Evolutionary conservation across 2,329 filamentous ascomycete species (phyloP), one percentile per base, ranked within the genome.

Genomic region (Aspergillus brasiliensis): DNA sequence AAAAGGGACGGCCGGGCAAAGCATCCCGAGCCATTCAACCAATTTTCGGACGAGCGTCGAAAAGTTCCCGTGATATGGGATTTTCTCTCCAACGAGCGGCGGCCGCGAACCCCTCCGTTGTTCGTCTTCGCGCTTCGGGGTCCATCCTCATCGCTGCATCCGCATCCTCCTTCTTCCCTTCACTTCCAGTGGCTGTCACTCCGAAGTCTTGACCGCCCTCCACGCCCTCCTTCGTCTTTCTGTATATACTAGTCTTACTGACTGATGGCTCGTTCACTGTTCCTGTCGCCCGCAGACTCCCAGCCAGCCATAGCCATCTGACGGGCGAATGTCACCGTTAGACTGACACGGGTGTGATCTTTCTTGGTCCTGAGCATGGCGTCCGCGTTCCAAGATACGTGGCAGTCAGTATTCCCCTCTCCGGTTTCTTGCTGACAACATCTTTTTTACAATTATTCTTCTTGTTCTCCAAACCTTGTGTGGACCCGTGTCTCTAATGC

Each of bases 231-330:
- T 52, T 55, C 57, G 46, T 55, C 57, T 34, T 34, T 34, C 48
- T 62, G 58, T 57, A 64, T 58, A 67, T 66, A 66, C 47, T 67
- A 71, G 21, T 49, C 25, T 49, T 49, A 55, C 52, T 55, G 28
- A 55, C 75, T 78, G 77, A 85, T 86, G 84, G 84, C 84, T 83
- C 76, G 79, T 79, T 78, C 75, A 78, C 77, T 78, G 74, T 73
- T 76, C 73, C 71, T 73, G 76, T 75, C 73, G 74, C 75, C 76
- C 77, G 71, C 76, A 74, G 76, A 80, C 72, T 77, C 78, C 71
- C 78, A 80, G 78, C 80, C 80, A 78, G 80, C 80, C 73, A 82
- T 82, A 78, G 79, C 80, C 74, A 84, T 84, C 77, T 87, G 84
- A 85, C 83, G 79, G 71, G 79, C 75, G 75, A 78, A 74, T 34